Evolutionary conservation across 805 yeast species (phyloP), one percentile per base, ranked within the genome.

Genomic region (Debaryomyces hansenii): DNA sequence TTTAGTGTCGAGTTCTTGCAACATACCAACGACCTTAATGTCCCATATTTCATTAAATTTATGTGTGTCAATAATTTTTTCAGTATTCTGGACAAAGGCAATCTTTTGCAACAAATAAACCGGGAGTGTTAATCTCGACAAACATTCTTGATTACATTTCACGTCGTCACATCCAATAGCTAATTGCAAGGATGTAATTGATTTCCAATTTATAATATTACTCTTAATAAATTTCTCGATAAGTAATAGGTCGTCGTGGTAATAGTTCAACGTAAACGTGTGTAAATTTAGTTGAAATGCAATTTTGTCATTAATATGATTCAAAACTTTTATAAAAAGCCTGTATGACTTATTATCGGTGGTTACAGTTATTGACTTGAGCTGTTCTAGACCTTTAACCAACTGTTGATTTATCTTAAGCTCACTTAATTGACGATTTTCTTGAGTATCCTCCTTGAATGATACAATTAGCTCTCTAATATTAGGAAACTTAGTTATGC

Each of bases 151-250:
- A 44, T 47, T 51, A 37, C 66, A 62, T 51, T 80, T 73, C 0
- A 59, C 63, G 24, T 64, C 55, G 18, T 72, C 79, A 55, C 88
- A 81, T 1, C 85, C 85, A 24, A 82, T 56, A 5, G 68, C 67
- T 15, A 85, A 49, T 52, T 83, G 85, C 38, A 85, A 58, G 32
- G 67, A 69, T 39, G 63, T 57, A 5, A 69, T 47, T n/a, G 28
- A 33, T 4, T 21, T 24, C 57, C 67, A 57, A 31, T 56, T 27
- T 11, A 37, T 10, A 12, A 37, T 37, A n/a, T 10, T 29, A 50
- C 45, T 40, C 45, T 48, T 16, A 41, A 38, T 29, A 35, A 27
- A 27, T 52, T 47, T 28, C 47, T 29, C 11, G 10, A 35, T 20
- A 20, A 20, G 24, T 18, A 6, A 5, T 18, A 20, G 4, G 10